A percentile compares a stretch with the other conserved stretches of the same genome.
Conservation (phyloP, 106 monocot species). For the Dioscorea alata region DNA sequence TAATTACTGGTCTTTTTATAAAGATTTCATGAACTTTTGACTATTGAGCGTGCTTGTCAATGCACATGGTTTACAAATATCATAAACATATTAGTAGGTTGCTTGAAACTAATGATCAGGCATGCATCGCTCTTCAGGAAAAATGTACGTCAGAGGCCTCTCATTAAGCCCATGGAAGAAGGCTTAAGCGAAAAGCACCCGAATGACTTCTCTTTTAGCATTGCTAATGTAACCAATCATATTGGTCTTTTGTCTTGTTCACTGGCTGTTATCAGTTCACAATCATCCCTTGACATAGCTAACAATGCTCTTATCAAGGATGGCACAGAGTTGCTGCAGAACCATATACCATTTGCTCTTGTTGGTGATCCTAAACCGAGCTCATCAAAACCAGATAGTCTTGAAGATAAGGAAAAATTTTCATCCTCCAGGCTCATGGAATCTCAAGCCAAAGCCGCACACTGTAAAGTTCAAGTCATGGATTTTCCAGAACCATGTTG, state of each 20-base stretch:
- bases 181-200: conserved; percentile 4
- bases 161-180: conserved; percentile 24
- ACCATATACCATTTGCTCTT: background rate
- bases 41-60: background rate
- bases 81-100: background rate
- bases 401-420: too few relatives aligned
- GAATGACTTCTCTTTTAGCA: too few relatives aligned
- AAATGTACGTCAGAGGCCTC: conserved; percentile 34
- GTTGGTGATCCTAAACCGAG: too few relatives aligned
- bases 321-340: background rate
- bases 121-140: conserved; percentile 26
- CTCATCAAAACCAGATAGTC: too few relatives aligned
- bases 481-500: too few relatives aligned
- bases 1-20: background rate
- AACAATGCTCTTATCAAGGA: too few relatives aligned
- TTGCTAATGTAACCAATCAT: too few relatives aligned
- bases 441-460: too few relatives aligned
- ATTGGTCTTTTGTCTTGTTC: background rate
- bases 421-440: too few relatives aligned
- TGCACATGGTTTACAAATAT: background rate
- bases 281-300: background rate
- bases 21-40: background rate
- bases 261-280: background rate
- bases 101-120: too few relatives aligned
- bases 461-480: too few relatives aligned